Evolutionary conservation across 352 stramenopile genomes (phyloP), one percentile per base, ranked within the genome.

Genomic region (Pythium chondricola): DNA sequence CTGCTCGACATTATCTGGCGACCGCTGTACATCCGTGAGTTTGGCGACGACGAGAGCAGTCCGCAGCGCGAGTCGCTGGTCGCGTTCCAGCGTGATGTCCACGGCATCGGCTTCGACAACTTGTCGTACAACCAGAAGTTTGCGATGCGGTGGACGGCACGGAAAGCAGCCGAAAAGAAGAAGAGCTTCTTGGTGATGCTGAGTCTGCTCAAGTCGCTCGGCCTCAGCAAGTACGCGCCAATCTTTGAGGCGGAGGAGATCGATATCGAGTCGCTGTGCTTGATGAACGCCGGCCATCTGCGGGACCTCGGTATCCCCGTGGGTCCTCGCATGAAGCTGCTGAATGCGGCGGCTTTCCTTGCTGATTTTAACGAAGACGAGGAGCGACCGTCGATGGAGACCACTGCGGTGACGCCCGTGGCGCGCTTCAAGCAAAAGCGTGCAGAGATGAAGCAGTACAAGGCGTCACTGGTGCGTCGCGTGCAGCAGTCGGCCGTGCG

Each of bases 181-280:
- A 93, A 93, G 63, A 92, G 80, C 58, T 93, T 93, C 44, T 35
- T 83, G 41, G 80, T 91, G 30, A 93, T 93, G 83, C 85, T 70
- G 20, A 89, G 74, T 59, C 54, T 93, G 30, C 43, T 93, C 6
- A 54, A 77, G 25, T 93, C 79, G 32, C 64, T 93, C 6, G 78
- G 81, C 11, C 61, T 93, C 3, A 81, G 74, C 58, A 93, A 93
- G 61, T 93, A 93, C 53, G 81, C 75, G 21, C 73, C 83, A 11
- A 67, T 93, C 20, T 93, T 93, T 39, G 83, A 93, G 30, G 73
- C 76, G n/a, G 83, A 93, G 56, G 83, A 93, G 49, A 93, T 93
- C 50, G 83, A 93, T 36, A 88, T 93, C 51, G 83, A 93, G 43
- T 88, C 80, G 21, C 58, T 93, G 4, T 91, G 79, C 38, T 54